Conservation (phyloP, 2,329 filamentous ascomycete species). For the Aspergillus spinulosporus region DNA sequence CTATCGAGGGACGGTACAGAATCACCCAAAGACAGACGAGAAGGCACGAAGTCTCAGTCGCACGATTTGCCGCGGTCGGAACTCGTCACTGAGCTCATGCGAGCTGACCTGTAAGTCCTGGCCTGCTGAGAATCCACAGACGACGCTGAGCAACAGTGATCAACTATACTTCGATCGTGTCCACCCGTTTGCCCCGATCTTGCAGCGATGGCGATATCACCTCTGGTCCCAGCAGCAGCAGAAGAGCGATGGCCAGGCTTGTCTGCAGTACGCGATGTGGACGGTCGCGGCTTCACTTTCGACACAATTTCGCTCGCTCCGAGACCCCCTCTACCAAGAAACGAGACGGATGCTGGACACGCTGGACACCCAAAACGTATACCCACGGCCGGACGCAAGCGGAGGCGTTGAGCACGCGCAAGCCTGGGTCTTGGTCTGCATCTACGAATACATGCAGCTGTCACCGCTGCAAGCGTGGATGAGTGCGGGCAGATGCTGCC, state of each 20-base stretch:
- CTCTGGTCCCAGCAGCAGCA: conserved; percentile 25
- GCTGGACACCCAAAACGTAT: conserved; percentile 16
- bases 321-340: conserved; percentile 29
- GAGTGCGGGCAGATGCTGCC: conserved; percentile 39
- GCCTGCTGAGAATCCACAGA: no score
- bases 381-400: neutral
- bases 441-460: conserved; percentile 41
- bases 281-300: conserved; percentile 37
- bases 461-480: conserved; percentile 39
- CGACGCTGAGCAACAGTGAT: conserved; percentile 22
- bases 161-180: conserved; percentile 36
- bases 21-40: neutral
- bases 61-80: conserved; percentile 11
- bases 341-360: conserved; percentile 29
- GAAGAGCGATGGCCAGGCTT: conserved; percentile 22
- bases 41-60: conserved; percentile 14
- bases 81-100: conserved; percentile 22
- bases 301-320: conserved; percentile 31
- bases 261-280: conserved; percentile 42
- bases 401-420: conserved; percentile 36
- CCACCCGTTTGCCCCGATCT: conserved; percentile 31
- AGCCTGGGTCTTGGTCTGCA: conserved; percentile 39
- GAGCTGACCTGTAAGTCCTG: conserved; percentile 22
- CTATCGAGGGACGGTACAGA: conserved; percentile 4
- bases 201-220: conserved; percentile 32